phyloP scores from a whole-genome alignment of 192 early-diverging fungal genomes.

The Mortierella claussenii region DNA sequence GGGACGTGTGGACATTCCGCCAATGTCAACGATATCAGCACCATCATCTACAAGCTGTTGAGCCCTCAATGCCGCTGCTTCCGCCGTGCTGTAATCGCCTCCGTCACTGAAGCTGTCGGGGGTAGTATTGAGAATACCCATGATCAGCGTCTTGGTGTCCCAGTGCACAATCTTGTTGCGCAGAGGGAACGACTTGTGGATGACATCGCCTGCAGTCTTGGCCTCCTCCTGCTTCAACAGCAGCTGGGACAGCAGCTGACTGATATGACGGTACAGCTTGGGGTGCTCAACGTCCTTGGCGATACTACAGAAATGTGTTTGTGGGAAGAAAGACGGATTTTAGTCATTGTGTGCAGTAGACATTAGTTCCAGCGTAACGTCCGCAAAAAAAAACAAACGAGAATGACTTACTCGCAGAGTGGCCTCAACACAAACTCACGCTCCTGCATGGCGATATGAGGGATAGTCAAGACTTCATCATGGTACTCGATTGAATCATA shows the following conservation, averaged over 20 bases:
- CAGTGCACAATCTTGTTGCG: constrained; percentile 65
- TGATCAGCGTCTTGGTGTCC: constrained; percentile 79
- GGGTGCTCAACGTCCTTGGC: constrained; percentile 91
- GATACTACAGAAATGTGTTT: too few species aligned
- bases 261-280: constrained; percentile 79
- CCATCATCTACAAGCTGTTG: constrained; percentile 76
- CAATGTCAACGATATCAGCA: constrained; percentile 95
- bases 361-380: too few species aligned
- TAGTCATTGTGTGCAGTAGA: too few species aligned
- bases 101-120: constrained; percentile 98
- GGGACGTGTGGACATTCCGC: constrained; percentile 94
- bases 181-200: constrained; percentile 68
- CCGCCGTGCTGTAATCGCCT: constrained; percentile 71
- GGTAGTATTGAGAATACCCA: constrained; percentile 98
- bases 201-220: constrained; percentile 37
- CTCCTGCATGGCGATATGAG: constrained; percentile 89
- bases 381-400: constrained; percentile 1
- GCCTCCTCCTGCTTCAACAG: constrained; percentile 58
- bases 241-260: constrained; percentile 72
- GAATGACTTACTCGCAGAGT: constrained; percentile 81
- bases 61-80: constrained; percentile 75
- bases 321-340: too few species aligned
- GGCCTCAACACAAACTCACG: constrained; percentile 96
- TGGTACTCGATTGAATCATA: constrained; percentile 81
- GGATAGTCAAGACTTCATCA: constrained; percentile 80